Percentiles rank a stretch among this genome's conserved stretches.
Evolutionary conservation across 2,329 filamentous ascomycete species (phyloP).

Genomic region (Aspergillus fijiensis): DNA sequence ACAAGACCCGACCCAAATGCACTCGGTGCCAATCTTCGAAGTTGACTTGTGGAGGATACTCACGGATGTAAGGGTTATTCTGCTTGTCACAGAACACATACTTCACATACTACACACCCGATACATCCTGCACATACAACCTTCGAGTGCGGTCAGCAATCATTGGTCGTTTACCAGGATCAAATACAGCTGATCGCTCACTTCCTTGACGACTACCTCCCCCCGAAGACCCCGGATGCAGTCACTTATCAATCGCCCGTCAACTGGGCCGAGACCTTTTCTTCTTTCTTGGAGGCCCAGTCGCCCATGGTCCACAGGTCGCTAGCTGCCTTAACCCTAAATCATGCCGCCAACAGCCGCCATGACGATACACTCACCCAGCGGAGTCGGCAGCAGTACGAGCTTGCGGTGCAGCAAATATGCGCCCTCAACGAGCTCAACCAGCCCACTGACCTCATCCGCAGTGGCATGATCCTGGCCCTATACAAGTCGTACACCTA

Average conservation of each 20-base stretch:
- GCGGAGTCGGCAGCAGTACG: background rate
- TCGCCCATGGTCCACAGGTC: background rate
- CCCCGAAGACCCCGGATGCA: background rate
- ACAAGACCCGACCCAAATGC: background rate
- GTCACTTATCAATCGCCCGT: background rate
- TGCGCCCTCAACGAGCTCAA: background rate
- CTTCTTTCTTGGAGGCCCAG: background rate
- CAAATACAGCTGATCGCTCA: background rate
- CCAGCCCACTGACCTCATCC: no score
- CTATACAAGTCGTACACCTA: background rate
- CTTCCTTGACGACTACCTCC: background rate
- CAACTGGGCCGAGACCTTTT: background rate
- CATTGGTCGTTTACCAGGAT: background rate
- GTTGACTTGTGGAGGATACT: background rate
- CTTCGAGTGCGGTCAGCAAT: background rate
- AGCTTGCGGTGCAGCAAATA: background rate
- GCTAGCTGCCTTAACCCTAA: background rate
- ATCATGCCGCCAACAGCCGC: background rate
- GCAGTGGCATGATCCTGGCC: background rate
- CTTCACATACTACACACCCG: no score
- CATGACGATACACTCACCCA: background rate
- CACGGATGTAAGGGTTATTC: background rate
- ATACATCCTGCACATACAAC: no score
- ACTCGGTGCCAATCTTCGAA: background rate
- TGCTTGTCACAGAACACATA: no score